Evolutionary conservation across 1,139 yeast genomes (phyloP).

Genomic region (Hemisphaericaspora lyxosophila): DNA sequence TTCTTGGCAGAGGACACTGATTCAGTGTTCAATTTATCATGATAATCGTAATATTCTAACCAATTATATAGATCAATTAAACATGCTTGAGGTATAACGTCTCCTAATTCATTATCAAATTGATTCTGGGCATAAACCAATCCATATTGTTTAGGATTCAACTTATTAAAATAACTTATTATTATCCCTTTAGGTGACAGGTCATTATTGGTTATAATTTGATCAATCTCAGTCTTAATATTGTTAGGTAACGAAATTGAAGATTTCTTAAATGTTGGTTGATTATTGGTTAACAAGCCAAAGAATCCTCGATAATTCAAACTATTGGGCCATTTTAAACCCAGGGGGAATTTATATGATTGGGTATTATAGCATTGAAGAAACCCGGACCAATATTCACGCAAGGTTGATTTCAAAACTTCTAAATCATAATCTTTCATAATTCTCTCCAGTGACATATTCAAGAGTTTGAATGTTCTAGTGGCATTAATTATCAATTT

Average conservation of each 20-base stretch:
- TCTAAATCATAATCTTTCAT: slow-evolving; percentile 18
- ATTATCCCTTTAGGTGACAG: slow-evolving; percentile 26
- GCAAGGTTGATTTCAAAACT: slow-evolving; percentile 19
- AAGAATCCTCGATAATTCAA: slow-evolving; percentile 39
- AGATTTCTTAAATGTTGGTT: slow-evolving; percentile 28
- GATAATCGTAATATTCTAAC: slow-evolving; percentile 35
- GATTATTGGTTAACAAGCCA: slow-evolving; percentile 23
- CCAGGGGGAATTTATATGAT: slow-evolving; percentile 22
- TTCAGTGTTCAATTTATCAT: slow-evolving; percentile 25
- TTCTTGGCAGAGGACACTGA: slow-evolving; percentile 15
- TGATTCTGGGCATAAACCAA: slow-evolving; percentile 22
- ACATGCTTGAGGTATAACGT: slow-evolving; percentile 14
- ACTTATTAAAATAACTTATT: slow-evolving; percentile 26
- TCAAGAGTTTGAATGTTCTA: slow-evolving; percentile 26
- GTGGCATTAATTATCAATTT: slow-evolving; percentile 25
- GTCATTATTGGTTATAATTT: slow-evolving; percentile 11
- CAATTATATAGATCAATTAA: slow-evolving; percentile 31
- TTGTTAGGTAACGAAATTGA: slow-evolving; percentile 24
- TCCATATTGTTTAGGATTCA: slow-evolving; percentile 35
- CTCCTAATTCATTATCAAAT: slow-evolving; percentile 5
- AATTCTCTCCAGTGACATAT: slow-evolving; percentile 25
- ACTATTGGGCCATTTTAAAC: slow-evolving; percentile 38
- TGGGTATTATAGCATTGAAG: slow-evolving; percentile 27
- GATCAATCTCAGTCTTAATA: slow-evolving; percentile 18
- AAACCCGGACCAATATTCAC: slow-evolving; percentile 34